phyloP scores from a whole-genome alignment of 345 rosid genomes.

The Combretum micranthum region DNA sequence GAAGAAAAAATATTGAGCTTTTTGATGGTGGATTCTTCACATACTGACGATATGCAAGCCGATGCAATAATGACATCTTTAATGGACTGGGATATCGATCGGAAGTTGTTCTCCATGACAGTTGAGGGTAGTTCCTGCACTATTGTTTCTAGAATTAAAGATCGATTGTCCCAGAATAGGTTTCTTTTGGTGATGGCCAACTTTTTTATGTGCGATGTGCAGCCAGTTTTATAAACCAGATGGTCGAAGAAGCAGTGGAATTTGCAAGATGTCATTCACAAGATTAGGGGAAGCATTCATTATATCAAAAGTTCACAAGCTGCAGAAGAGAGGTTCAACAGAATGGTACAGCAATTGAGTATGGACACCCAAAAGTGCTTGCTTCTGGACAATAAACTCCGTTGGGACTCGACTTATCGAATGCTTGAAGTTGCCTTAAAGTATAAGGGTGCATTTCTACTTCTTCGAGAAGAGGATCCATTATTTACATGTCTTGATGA shows the following conservation, averaged over 20 bases:
- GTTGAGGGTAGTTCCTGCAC: slow-evolving; percentile 37
- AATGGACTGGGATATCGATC: slow-evolving; percentile 86
- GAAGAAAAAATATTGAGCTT: slow-evolving; percentile 51
- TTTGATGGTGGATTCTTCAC: slow-evolving; percentile 42
- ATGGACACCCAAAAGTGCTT: slow-evolving; percentile 37
- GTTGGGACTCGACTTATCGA: slow-evolving; percentile 57
- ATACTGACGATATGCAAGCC: slow-evolving; percentile 50
- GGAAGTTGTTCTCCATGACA: slow-evolving; percentile 60
- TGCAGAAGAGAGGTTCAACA: slow-evolving; percentile 28
- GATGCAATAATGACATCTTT: slow-evolving; percentile 56
- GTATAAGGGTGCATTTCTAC: slow-evolving; percentile 38
- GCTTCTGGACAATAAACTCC: slow-evolving; percentile 38
- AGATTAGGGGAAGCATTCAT: slow-evolving; percentile 46
- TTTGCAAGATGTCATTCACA: slow-evolving; percentile 31
- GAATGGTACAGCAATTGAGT: slow-evolving; percentile 31
- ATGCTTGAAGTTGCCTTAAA: slow-evolving; percentile 63
- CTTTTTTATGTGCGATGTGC: slow-evolving; percentile 61
- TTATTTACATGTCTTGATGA: slow-evolving; percentile 45
- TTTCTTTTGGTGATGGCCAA: slow-evolving; percentile 62
- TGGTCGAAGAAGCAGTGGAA: slow-evolving; percentile 57
- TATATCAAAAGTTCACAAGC: slow-evolving; percentile 43
- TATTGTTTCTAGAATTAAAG: slow-evolving; percentile 48
- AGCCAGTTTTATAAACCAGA: slow-evolving; percentile 41
- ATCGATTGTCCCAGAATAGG: slow-evolving; percentile 59
- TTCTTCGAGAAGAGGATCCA: slow-evolving; percentile 34